Percentiles rank a stretch among this genome's conserved stretches.
These are phyloP conservation scores for Diplotaxis tenuifolia DNA, from an alignment of 345 rosid genomes.

Conservation along the genomic window DNA sequence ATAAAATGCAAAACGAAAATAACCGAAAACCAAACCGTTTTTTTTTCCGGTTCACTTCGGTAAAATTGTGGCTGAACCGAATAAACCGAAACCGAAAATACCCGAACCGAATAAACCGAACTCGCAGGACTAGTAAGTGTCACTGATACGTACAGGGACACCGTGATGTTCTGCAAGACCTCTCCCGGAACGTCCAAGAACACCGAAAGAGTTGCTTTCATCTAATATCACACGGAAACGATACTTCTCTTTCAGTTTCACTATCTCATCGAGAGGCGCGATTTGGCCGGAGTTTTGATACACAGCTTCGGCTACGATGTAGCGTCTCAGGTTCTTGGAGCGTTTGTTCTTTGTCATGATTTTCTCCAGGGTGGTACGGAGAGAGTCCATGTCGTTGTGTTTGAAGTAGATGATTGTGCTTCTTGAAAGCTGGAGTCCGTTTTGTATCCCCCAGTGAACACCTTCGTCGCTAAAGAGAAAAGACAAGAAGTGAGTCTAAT, in stretches of 20 bases:
- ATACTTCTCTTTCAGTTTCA: constrained; percentile 86
- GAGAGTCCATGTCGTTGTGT: constrained; percentile 96
- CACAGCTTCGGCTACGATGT: constrained; percentile 89
- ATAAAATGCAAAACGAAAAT: too few species aligned
- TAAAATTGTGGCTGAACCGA: too few species aligned
- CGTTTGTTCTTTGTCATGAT: constrained; percentile 65
- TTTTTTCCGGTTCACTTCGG: too few species aligned
- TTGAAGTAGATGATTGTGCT: constrained; percentile 88
- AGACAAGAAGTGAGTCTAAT: constrained; percentile 2
- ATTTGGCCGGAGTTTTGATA: constrained; percentile 99
- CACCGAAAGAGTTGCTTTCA: constrained; percentile 95
- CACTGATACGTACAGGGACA: constrained; percentile 64
- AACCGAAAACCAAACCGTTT: too few species aligned
- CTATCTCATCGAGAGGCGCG: constrained; percentile 83
- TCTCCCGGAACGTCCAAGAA: constrained; percentile 81
- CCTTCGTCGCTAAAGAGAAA: constrained; percentile 65
- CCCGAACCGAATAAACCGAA: too few species aligned
- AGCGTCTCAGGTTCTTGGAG: constrained; percentile 78
- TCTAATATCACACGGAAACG: constrained; percentile 86
- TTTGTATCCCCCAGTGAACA: constrained; percentile 98
- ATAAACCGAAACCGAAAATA: too few species aligned
- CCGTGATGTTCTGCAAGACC: constrained; percentile 83
- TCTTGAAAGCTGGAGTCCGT: constrained; percentile 93
- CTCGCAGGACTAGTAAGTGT: too few species aligned
- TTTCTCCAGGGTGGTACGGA: constrained; percentile 59